A percentile compares a stretch with the other conserved stretches of the same genome.
phyloP scores from a whole-genome alignment of 2,329 filamentous ascomycete species.

The Colletotrichum eremochloae region DNA sequence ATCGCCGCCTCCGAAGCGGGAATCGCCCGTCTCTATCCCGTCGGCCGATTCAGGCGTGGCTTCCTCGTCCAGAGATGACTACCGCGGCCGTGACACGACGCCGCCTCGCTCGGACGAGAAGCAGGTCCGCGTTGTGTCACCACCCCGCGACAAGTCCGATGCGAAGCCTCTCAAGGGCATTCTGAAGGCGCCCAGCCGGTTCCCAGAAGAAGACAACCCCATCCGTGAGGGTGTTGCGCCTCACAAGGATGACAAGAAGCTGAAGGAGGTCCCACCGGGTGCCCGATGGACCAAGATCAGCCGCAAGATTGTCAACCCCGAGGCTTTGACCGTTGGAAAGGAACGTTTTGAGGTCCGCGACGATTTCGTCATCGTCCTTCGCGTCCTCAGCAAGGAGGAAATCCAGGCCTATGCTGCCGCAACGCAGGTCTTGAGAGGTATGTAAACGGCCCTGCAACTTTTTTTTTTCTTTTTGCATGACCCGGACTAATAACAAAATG shows the following conservation, averaged over 20 bases:
- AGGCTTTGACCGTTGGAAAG: slow-evolving; percentile 86
- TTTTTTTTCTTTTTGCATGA: background rate
- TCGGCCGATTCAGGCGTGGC: slow-evolving; percentile 22
- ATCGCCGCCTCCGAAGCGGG: slow-evolving; percentile 29
- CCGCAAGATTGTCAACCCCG: slow-evolving; percentile 88
- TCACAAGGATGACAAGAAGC: slow-evolving; percentile 85
- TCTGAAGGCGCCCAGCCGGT: slow-evolving; percentile 86
- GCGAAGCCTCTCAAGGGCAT: slow-evolving; percentile 85
- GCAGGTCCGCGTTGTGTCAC: slow-evolving; percentile 78
- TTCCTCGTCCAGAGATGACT: slow-evolving; percentile 49
- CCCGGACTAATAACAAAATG: slow-evolving; percentile 2
- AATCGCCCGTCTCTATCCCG: slow-evolving; percentile 34
- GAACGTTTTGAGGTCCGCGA: slow-evolving; percentile 93
- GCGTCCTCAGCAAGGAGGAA: slow-evolving; percentile 88
- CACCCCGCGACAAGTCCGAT: slow-evolving; percentile 73
- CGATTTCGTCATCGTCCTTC: slow-evolving; percentile 92
- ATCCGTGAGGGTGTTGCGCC: slow-evolving; percentile 92
- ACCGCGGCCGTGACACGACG: slow-evolving; percentile 58
- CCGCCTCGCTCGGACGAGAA: slow-evolving; percentile 56
- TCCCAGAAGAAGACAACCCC: slow-evolving; percentile 87
- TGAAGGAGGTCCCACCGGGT: slow-evolving; percentile 78
- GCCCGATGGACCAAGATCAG: slow-evolving; percentile 96
- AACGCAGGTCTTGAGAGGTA: slow-evolving; percentile 86
- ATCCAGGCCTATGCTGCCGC: slow-evolving; percentile 88
- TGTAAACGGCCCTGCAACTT: slow-evolving; percentile 46